These are phyloP conservation scores for Myxozyma sirexii DNA, from an alignment of 805 yeast genomes.

Conservation along the genomic window DNA sequence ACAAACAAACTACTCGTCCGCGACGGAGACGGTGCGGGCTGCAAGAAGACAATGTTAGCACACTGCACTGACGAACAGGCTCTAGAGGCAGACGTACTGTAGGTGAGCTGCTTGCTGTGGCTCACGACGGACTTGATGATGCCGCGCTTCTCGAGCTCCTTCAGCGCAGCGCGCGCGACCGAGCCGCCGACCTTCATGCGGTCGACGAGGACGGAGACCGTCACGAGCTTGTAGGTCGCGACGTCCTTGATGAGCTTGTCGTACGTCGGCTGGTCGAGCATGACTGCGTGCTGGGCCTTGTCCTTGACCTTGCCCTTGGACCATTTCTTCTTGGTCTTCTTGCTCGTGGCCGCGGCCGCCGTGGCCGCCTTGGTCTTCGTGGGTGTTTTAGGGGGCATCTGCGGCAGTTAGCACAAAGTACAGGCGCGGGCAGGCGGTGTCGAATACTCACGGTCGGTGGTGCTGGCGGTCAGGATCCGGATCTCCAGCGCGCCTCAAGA, in stretches of 20 bases:
- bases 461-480: too few relatives aligned
- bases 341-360: conserved; percentile 32
- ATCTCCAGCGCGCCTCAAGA: too few relatives aligned
- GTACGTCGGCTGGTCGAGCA: conserved; percentile 96
- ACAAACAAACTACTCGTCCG: conserved; percentile 17
- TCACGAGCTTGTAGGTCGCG: conserved; percentile 97
- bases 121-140: conserved; percentile 89
- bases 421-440: too few relatives aligned
- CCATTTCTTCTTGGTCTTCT: conserved; percentile 91
- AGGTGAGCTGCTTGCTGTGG: conserved; percentile 96
- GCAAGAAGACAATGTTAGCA: background rate
- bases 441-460: background rate
- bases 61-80: too few relatives aligned
- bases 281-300: conserved; percentile 97
- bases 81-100: conserved; percentile 63
- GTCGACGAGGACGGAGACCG: conserved; percentile 97
- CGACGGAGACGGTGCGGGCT: conserved; percentile 56
- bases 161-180: conserved; percentile 95
- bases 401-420: background rate
- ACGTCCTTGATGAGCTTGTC: conserved; percentile 99
- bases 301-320: conserved; percentile 99
- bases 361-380: conserved; percentile 29
- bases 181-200: conserved; percentile 99
- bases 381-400: conserved; percentile 32
- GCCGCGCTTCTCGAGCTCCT: conserved; percentile 94